A percentile compares a stretch with the other conserved stretches of the same genome.
Conservation (phyloP, 1,139 yeast genomes). For the Yamadazyma triangularis region DNA sequence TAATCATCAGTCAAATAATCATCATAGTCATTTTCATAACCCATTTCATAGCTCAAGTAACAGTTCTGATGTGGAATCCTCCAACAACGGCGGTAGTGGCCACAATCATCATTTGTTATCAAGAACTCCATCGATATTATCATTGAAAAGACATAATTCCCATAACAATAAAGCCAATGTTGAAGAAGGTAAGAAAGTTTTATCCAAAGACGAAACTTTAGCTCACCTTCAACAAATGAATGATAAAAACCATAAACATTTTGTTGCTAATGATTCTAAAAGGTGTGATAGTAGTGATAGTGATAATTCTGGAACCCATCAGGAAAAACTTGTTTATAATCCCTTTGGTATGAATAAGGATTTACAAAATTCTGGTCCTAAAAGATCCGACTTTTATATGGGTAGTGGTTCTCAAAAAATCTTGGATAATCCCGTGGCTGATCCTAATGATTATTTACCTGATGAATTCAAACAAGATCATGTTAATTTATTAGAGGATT, state of each 20-base stretch:
- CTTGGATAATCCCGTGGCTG: slow-evolving; percentile 60
- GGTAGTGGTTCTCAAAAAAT: slow-evolving; percentile 26
- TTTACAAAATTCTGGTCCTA: slow-evolving; percentile 32
- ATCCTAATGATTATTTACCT: slow-evolving; percentile 66
- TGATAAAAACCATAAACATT: slow-evolving; percentile 20
- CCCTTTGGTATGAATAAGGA: slow-evolving; percentile 43
- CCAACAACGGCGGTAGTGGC: too few species aligned
- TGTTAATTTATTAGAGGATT: slow-evolving; percentile 53
- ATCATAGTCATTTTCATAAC: slow-evolving; percentile 4
- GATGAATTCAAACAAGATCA: slow-evolving; percentile 47
- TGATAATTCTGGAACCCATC: slow-evolving; percentile 5
- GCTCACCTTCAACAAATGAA: slow-evolving; percentile 35
- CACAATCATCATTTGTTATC: slow-evolving; percentile 5
- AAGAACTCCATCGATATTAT: slow-evolving; percentile 23
- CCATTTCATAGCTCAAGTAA: neutral
- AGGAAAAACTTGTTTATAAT: slow-evolving; percentile 41
- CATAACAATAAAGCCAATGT: slow-evolving; percentile 4
- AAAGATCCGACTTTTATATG: slow-evolving; percentile 37
- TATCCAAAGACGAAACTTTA: slow-evolving; percentile 35
- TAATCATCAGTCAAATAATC: slow-evolving; percentile 2
- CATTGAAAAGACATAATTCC: slow-evolving; percentile 26
- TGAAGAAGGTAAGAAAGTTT: slow-evolving; percentile 14
- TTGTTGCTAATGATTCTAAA: slow-evolving; percentile 15
- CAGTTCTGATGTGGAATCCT: neutral
- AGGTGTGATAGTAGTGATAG: slow-evolving; percentile 4